A percentile compares a stretch with the other conserved stretches of the same genome.
phyloP scores from a whole-genome alignment of 2,329 filamentous ascomycete genomes.

The Colletotrichum brevisporum region DNA sequence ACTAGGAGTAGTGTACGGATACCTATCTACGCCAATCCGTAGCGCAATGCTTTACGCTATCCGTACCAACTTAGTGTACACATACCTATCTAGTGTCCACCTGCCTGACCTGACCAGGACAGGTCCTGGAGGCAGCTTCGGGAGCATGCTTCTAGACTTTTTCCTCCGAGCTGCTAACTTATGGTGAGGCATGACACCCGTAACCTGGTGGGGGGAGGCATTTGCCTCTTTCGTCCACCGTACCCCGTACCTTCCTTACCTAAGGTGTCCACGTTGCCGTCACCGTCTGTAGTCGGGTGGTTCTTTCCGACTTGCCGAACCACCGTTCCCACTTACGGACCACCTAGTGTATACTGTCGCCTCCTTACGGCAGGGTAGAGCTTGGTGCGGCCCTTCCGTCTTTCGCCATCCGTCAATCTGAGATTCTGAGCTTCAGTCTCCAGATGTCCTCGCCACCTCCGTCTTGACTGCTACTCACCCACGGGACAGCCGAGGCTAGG shows the following conservation, averaged over 20 bases:
- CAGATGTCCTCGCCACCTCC: not conserved
- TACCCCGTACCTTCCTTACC: conserved; percentile 3
- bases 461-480: conserved; percentile 7
- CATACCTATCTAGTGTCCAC: not conserved
- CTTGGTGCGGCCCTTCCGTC: not conserved
- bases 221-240: conserved; percentile 12
- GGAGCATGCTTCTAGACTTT: conserved; percentile 37
- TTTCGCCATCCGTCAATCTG: no score
- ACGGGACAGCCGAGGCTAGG: conserved; percentile 24
- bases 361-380: conserved; percentile 11
- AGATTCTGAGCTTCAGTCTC: not conserved
- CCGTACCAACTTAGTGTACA: conserved; percentile 16
- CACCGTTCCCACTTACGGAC: not conserved
- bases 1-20: no score
- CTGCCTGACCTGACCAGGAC: conserved; percentile 7
- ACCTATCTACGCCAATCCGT: no score
- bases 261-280: no score
- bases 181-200: conserved; percentile 12
- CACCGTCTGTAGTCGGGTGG: not conserved
- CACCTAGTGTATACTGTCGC: no score
- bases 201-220: not conserved
- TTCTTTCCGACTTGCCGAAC: conserved; percentile 6
- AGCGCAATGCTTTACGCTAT: no score
- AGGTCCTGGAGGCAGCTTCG: conserved; percentile 7
- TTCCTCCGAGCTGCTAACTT: conserved; percentile 13